Conservation (phyloP, 768 basidiomycete species). For the Clitopilus passeckerianus region DNA sequence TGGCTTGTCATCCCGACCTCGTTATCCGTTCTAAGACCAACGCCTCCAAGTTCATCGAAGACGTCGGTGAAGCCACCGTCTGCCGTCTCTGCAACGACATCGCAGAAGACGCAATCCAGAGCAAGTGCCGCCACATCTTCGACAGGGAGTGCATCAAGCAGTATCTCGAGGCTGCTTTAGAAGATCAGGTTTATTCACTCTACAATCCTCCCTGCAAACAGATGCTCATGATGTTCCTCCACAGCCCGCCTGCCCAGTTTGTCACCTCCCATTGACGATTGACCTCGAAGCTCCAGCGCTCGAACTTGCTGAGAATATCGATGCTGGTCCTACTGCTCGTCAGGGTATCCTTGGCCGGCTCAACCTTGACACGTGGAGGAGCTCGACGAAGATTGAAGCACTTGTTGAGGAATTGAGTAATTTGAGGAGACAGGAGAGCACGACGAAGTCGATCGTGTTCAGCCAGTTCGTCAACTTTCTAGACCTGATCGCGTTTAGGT, state of each 20-base stretch:
- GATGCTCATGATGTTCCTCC: background rate
- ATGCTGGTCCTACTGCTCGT: slow-evolving; percentile 31
- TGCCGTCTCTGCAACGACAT: slow-evolving; percentile 97
- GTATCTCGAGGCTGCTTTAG: slow-evolving; percentile 75
- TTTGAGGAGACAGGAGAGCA: slow-evolving; percentile 76
- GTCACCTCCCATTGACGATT: slow-evolving; percentile 88
- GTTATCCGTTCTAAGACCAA: slow-evolving; percentile 87
- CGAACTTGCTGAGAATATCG: slow-evolving; percentile 63
- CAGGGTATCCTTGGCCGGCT: slow-evolving; percentile 94
- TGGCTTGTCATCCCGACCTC: slow-evolving; percentile 94
- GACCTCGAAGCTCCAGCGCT: slow-evolving; percentile 93
- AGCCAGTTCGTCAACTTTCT: slow-evolving; percentile 93
- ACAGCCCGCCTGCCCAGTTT: slow-evolving; percentile 85
- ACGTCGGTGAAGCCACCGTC: slow-evolving; percentile 71
- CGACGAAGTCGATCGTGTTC: slow-evolving; percentile 96
- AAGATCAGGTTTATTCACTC: slow-evolving; percentile 45
- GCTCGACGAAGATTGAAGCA: slow-evolving; percentile 97
- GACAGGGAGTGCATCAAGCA: slow-evolving; percentile 95
- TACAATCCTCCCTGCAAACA: background rate
- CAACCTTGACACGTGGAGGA: slow-evolving; percentile 86
- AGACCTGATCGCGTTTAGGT: slow-evolving; percentile 88
- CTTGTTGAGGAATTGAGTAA: slow-evolving; percentile 90
- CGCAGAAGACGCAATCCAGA: slow-evolving; percentile 94
- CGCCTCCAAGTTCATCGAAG: slow-evolving; percentile 49
- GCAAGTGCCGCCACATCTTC: slow-evolving; percentile 91